Conservation (phyloP, 2,329 filamentous ascomycete genomes). For the Chaetothyriales sp. region DNA sequence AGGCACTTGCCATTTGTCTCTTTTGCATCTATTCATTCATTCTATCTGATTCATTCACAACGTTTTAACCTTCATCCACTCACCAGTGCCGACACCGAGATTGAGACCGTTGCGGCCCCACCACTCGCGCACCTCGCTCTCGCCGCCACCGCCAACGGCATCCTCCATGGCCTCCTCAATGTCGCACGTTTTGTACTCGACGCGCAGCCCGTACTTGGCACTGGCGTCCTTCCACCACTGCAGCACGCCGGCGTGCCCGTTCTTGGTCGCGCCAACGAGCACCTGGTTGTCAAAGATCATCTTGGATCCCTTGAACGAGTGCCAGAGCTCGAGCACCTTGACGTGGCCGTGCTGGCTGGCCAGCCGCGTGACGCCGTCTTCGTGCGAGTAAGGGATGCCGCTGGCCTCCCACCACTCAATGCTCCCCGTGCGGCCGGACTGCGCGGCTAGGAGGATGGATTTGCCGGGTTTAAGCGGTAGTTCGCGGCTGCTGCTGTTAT, state of each 20-base stretch:
- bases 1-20: no score
- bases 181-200: constrained; percentile 90
- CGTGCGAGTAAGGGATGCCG: constrained; percentile 63
- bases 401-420: constrained; percentile 81
- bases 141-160: constrained; percentile 54
- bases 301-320: constrained; percentile 57
- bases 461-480: constrained; percentile 66
- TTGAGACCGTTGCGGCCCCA: constrained; percentile 79
- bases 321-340: constrained; percentile 71
- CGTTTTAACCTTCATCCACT: constrained; percentile 76
- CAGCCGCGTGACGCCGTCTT: constrained; percentile 69
- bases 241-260: constrained; percentile 68
- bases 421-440: constrained; percentile 63
- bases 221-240: constrained; percentile 61
- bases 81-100: constrained; percentile 65
- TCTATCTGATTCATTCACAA: constrained; percentile 41
- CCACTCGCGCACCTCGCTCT: constrained; percentile 65
- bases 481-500: constrained; percentile 32
- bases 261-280: constrained; percentile 73
- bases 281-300: constrained; percentile 74
- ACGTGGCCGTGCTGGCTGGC: constrained; percentile 78
- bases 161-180: constrained; percentile 92
- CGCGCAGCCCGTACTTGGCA: constrained; percentile 52
- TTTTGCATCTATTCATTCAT: no score
- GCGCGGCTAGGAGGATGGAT: constrained; percentile 68